Evolutionary conservation across 441 rosid species (phyloP).

Genomic region (Bruguiera hainesii): DNA sequence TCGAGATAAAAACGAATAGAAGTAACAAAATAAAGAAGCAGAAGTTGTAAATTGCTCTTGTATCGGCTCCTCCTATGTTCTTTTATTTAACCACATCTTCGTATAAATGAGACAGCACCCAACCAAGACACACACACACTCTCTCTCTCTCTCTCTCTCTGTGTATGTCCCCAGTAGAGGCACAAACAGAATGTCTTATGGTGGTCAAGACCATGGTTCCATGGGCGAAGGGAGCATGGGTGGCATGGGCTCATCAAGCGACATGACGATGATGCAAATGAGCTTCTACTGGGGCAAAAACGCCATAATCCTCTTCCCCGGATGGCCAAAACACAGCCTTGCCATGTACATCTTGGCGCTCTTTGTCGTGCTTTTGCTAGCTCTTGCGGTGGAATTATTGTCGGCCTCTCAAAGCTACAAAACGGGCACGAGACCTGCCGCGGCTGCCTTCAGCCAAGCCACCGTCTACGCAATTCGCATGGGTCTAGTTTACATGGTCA

Average conservation of each 20-base stretch:
- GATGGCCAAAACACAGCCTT: slow-evolving; percentile 48
- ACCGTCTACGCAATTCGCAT: slow-evolving; percentile 29
- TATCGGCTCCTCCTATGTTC: no score
- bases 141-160: no score
- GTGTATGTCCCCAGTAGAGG: no score
- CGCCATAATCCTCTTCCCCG: slow-evolving; percentile 42
- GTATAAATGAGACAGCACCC: no score
- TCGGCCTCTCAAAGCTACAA: slow-evolving; percentile 18
- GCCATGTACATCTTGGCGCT: slow-evolving; percentile 50
- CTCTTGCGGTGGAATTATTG: slow-evolving; percentile 35
- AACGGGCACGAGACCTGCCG: slow-evolving; percentile 9
- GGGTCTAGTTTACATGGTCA: slow-evolving; percentile 55
- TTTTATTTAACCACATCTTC: no score
- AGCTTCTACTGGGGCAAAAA: slow-evolving; percentile 65
- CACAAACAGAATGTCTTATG: no score
- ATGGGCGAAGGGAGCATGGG: no score
- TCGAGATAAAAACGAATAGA: no score
- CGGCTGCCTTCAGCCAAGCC: slow-evolving; percentile 22
- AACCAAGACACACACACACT: no score
- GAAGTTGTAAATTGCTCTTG: no score
- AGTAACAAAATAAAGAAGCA: no score
- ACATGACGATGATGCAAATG: slow-evolving; percentile 43
- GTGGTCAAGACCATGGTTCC: no score
- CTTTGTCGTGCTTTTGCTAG: slow-evolving; percentile 35
- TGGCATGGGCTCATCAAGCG: neutral